Base-by-base conservation (phyloP, 1,284 basidiomycete genomes). In the Tilletia walkeri region DNA sequence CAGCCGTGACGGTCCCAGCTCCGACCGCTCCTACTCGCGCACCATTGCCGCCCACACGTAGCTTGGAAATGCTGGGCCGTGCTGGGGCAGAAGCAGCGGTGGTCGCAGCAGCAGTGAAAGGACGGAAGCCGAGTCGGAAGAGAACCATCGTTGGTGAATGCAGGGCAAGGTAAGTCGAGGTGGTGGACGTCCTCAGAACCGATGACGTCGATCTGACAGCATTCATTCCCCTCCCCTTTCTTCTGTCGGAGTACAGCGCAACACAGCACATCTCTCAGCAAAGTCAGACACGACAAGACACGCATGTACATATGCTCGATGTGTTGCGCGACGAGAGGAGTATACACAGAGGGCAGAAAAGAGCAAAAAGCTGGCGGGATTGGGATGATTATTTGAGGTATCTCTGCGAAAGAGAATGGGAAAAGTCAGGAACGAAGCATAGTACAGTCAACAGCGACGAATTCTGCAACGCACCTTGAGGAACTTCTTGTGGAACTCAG, bases 401-500 rank as follows among this genome's bases (percentile, higher is more conserved):
- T 24, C 50, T 53, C 50, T 53, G 50, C 7, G 20, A 34, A 14
- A 45, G 41, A 7, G 1, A 3, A 38, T 12, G 36, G 4, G 18
- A 61, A 30, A 10, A 61, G 20, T 4, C 56, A 16, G 56, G 2
- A 1, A 53, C 3, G 6, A 45, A 45, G 14, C 6, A 14, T 3
- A 45, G 14, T 3, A 45, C 41, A 45, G 9, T 7, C 41, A 9
- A 3, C 41, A 1, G 1, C 14, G 3, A 9, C 14, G 41, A 9
- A 45, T 45, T 1, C 41, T 1, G 47, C 47, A 48, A 48, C 75
- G 30, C 66, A 76, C 75, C 45, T 75, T 77, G 72, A 82, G 75
- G 48, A 82, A 83, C 70, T 81, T 78, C 24, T 73, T 77, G 67
- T 83, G 81, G 67, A 83, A 83, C 39, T 82, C 80, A 36, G 76